Base-by-base conservation (phyloP, 129 eudicot species). In the Flaveria linearis region DNA sequence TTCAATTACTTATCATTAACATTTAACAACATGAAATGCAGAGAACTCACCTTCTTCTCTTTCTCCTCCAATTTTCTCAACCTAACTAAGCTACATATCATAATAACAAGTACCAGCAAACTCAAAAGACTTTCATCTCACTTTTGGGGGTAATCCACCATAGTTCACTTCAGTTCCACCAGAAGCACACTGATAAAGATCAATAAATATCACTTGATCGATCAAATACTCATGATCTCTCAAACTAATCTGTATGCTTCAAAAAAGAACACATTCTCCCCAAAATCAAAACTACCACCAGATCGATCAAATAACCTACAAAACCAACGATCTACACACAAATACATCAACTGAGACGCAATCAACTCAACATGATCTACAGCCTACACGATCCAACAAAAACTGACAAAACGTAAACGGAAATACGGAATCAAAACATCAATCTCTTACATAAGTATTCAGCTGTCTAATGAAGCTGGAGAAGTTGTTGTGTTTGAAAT, bases 391-490 rank as follows among this genome's bases (percentile, higher is more conserved):
- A 9, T 39, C 51, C 12, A 5, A 22, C 4, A 1, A 80, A 68
- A 65, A 57, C 9, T 20, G 20, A 72, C 15, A 20, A 43, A 61
- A 43, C 7, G 76, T 58, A 78, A 68, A 56, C 25, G n/a, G 9
- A 57, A 69, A 78, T 56, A 56, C 25, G n/a, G 9, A 57, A 69
- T n/a, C 18, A 18, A 4, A 25, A 78, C 11, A 56, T 62, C 12
- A 69, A 69, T 43, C 62, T 2, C 83, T 46, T 82, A 90, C 96
- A 78, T 90, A 90, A 18, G 96, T 90, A 74, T 90, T 90, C 69
- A 90, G 96, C 77, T 90, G 96, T 26, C 96, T 81, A 76, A 90
- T 90, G 82, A 90, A 90, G 90, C 96, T 90, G 45, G 96, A 90
- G 78, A 90, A 90, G 58, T 90, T 90, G 68, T 80, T 90, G 82